Base-by-base conservation (phyloP, 2,329 filamentous ascomycete species). In the Diaporthe citriasiana region DNA sequence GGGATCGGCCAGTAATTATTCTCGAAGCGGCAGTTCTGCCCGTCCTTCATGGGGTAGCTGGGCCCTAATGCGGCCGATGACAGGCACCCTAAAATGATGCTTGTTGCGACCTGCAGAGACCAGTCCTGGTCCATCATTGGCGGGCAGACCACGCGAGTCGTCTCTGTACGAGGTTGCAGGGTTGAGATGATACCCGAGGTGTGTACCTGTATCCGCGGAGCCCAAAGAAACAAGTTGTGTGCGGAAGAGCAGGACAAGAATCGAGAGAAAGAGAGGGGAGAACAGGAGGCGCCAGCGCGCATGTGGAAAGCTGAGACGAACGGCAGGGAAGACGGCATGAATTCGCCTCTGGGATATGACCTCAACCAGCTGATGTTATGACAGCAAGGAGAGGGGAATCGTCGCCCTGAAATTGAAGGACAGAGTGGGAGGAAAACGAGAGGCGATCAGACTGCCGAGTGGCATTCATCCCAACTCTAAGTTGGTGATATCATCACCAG, bases 21-120 rank as follows among this genome's bases (percentile, higher is more conserved):
- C 63, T 68, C 63, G 63, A 68, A 68, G 45, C 63, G 63, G 47
- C 63, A 68, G 45, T 53, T 35, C 17, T 60, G 56, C 30, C 69
- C 69, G 55, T 38, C 45, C 25, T 51, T 22, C 42, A 51, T 30
- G 53, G 53, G 68, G 42, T 25, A 27, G 55, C 30, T 50, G 30
- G 40, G 53, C 53, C 40, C 30, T 38, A 40, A 60, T 60, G 69
- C 68, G 42, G 68, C 55, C 42, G 55, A 40, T 63, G 69, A 60
- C 69, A 57, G 56, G 55, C 33, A 71, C 69, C 69, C 69, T 71
- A 53, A 71, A 71, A 45, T 71, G 68, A 71, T 71, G 55, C 68
- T 71, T 59, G 45, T 71, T 40, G 63, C 63, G 63, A 68, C 42
- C 47, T 60, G 69, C 22, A 40, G 33, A n/a, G 42, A 17, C 50